A percentile compares a stretch with the other conserved stretches of the same genome.
phyloP scores from a whole-genome alignment of 2,329 filamentous ascomycete species.

The Ilyonectria mors-panacis region DNA sequence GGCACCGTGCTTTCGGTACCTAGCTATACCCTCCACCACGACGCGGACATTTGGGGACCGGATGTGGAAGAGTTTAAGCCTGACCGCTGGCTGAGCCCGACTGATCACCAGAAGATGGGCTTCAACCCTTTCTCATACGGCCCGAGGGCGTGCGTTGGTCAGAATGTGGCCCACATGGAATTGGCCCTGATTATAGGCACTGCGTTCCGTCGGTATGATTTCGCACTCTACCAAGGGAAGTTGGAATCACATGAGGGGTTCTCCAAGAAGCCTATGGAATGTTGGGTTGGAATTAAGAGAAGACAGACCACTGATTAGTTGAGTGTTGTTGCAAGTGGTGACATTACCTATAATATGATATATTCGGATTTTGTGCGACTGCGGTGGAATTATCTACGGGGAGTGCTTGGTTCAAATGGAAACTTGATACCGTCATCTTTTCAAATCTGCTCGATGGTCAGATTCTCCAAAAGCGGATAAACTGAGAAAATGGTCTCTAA shows the following conservation, averaged over 20 bases:
- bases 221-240: conserved; percentile 24
- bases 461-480: too few species aligned
- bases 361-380: too few species aligned
- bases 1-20: conserved; percentile 33
- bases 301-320: not conserved
- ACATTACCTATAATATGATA: too few species aligned
- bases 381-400: too few species aligned
- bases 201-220: conserved; percentile 27
- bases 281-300: conserved; percentile 32
- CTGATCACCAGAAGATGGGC: conserved; percentile 25
- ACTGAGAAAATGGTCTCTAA: too few species aligned
- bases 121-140: conserved; percentile 36
- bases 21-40: conserved; percentile 34
- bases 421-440: too few species aligned
- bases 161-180: conserved; percentile 36
- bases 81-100: conserved; percentile 28
- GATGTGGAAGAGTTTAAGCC: conserved; percentile 33
- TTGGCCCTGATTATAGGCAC: conserved; percentile 29
- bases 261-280: conserved; percentile 33
- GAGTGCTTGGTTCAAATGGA: too few species aligned
- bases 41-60: conserved; percentile 26
- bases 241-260: conserved; percentile 33
- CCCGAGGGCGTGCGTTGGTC: conserved; percentile 32
- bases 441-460: too few species aligned
- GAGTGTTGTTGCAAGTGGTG: too few species aligned